Base-by-base conservation (phyloP, 2,329 filamentous ascomycete species). In the Colletotrichum spaethianum region DNA sequence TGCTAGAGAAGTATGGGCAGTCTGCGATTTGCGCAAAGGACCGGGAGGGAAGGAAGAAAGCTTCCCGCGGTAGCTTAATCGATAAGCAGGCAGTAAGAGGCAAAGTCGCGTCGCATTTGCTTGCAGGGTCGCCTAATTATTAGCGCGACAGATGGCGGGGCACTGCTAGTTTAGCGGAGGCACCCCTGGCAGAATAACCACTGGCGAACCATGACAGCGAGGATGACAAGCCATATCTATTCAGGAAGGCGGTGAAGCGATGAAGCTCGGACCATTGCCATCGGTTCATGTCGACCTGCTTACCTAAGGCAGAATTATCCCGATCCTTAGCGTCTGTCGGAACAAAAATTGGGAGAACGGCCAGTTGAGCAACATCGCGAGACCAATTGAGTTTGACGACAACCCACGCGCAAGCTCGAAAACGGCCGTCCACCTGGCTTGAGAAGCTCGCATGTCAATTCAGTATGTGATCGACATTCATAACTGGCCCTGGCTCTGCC, bases 261-360 rank as follows among this genome's bases (percentile, higher is more conserved):
- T 0, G 1, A 2, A 11, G 33, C 63, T 36, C 44, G 36, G 56
- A 38, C 64, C 31, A 14, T 9, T 28, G 1, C 40, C 1, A 1
- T 12, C 16, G 4, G 12, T 31, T n/a, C 31, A 46, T 40, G 4
- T 16, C 14, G 3, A 28, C 1, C 11, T 1, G 70, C 60, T 72
- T 72, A 72, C 52, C 33, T 72, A 72, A 72, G 59, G 20, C 57
- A 26, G 16, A 53, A 20, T 60, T 60, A 40, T 70, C 38, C 63
- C 70, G 53, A 64, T 38, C 53, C 57, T 69, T 72, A 63, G 70
- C 59, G 69, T 53, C 65, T 44, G 26, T 40, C 65, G 53, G 56
- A 44, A 68, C 70, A 72, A 71, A 73, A 71, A 57, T 73, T 73
- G 67, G 59, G 59, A 67, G 33, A 16, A n/a, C 20, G 23, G 38